Evolutionary conservation across 176 grass and related monocot genomes (phyloP), one percentile per base, ranked within the genome.

Genomic region (Tillandsia fasciculata): DNA sequence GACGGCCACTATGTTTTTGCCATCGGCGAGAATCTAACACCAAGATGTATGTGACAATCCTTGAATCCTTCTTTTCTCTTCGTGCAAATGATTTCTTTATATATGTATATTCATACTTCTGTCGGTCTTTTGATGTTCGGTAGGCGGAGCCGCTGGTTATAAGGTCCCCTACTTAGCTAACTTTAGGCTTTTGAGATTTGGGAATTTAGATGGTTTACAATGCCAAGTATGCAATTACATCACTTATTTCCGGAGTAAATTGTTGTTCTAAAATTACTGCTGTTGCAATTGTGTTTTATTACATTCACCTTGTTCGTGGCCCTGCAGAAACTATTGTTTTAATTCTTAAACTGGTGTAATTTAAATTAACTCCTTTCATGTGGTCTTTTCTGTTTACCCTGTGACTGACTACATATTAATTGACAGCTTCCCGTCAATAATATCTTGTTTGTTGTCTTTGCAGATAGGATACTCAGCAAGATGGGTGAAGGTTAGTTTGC

Each of bases 391-490:
- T 81, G 51, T 27, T 22, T 12, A 14, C 58, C 68, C 14, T 68
- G 58, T 48, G 11, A 48, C 42, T 54, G 11, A 48, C 51, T 63
- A 24, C 66, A 27, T 53, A 48, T 67, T 73, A 26, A 27, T 67
- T 72, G n/a, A 67, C 9, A 61, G 51, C 48, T 80, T 72, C 28
- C 10, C 15, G 49, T 59, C 24, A 17, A 51, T 80, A 28, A 84
- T 70, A 47, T 65, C 54, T 80, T 76, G 65, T 13, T 70, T 77
- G 15, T 73, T 26, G 20, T 64, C 28, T 76, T 56, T 87, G 81
- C 89, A 99, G 94, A 99, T 87, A 85, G 84, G 71, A 99, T 99
- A 81, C 86, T 92, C 28, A 92, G 82, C 87, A 99, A 99, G 77
- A 99, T 99, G 94, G 94, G 94, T 66, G 94, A 92, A 99, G 94